Base-by-base conservation (phyloP, 139 green algal genomes). In the Chlamydomonas sphaeroides region DNA sequence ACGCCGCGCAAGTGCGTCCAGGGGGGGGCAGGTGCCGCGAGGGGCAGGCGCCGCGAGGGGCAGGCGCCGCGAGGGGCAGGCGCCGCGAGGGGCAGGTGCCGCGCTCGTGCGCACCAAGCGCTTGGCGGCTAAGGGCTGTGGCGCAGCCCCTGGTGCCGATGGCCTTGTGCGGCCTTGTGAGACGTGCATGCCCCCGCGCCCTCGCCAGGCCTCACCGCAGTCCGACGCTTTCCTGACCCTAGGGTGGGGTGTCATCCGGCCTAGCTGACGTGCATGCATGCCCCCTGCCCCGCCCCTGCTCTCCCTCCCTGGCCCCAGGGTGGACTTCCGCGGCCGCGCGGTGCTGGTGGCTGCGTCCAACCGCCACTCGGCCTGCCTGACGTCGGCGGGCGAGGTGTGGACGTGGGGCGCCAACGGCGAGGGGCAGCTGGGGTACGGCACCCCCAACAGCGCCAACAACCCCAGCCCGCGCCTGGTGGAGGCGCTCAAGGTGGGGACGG, bases 321-420 rank as follows among this genome's bases (percentile, higher is more conserved):
- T 84, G 45, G 77, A 84, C 63, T 76, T 84, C 49, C 75, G 80
- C 28, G 48, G 78, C 51, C 89, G 90, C 5, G 88, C 95, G 28
- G 82, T 93, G 28, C 68, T 74, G 5, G 86, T 98, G 33, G 95
- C 96, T 28, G 96, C 95, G 0, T 94, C 94, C 68, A 95, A 97
- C 85, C 92, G 93, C 69, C 96, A 99, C 90, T 95, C 89, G 26
- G 95, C 94, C 2, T 92, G 90, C 1, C 68, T 98, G 15, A 93
- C 86, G 1, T 79, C 89, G 0, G 74, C 48, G 20, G 96, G 96
- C 0, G 88, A 92, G 25, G 85, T 97, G 25, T 98, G 91, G 87
- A 95, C 89, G 5, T 99, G 95, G 95, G 94, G 95, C 5, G 78
- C 63, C 67, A 98, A 98, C 79, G 76, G 74, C 30, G 80, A 91